phyloP scores from a whole-genome alignment of 2,329 filamentous ascomycete genomes.

The Aspergillus udagawae region DNA sequence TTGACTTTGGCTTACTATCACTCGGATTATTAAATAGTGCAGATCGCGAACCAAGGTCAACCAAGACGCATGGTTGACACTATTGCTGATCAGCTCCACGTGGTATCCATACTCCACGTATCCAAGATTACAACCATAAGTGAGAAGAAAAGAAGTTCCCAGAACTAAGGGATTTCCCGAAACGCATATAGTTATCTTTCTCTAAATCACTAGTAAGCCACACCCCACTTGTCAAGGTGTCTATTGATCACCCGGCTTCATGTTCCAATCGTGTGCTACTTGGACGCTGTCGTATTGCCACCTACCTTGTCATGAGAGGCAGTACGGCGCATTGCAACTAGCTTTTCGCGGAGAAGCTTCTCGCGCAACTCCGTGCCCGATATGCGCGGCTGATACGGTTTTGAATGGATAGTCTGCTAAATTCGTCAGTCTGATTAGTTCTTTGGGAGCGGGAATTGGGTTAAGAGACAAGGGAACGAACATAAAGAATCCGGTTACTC shows the following conservation, averaged over 20 bases:
- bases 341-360: conserved; percentile 34
- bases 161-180: neutral
- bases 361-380: conserved; percentile 34
- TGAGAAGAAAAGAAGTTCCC: neutral
- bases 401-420: conserved; percentile 11
- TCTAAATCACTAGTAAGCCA: neutral
- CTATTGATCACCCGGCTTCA: neutral
- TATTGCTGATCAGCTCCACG: neutral
- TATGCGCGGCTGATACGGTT: conserved; percentile 17
- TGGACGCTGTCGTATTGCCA: conserved; percentile 9
- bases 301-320: conserved; percentile 23
- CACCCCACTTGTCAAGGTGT: neutral
- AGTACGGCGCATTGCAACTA: conserved; percentile 33
- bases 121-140: neutral
- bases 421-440: conserved; percentile 13
- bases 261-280: neutral
- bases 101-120: neutral
- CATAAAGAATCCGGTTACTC: conserved; percentile 5
- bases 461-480: conserved; percentile 9
- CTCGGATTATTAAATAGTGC: neutral
- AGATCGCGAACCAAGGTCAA: neutral
- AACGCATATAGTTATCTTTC: neutral
- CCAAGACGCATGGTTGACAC: neutral
- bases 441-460: neutral
- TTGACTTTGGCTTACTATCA: neutral